Evolutionary conservation across 2,329 filamentous ascomycete species (phyloP), one percentile per base, ranked within the genome.

Genomic region (Dactylonectria estremocensis): DNA sequence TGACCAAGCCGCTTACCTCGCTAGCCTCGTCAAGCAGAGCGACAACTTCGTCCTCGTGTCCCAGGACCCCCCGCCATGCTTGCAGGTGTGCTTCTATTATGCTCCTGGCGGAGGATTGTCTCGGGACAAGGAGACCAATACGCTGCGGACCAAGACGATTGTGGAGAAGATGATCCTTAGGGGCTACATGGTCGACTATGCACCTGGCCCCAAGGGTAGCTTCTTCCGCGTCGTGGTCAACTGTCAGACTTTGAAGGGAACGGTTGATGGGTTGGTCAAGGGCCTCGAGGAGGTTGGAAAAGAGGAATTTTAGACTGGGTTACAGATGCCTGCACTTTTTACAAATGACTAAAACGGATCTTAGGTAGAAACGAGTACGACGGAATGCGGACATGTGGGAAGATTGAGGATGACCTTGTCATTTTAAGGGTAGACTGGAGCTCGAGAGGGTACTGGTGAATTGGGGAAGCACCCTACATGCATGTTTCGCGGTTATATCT

Each of bases 51-150:
- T 88, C 18, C 85, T 97, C 16, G 89, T 97, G 3, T 93, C 90
- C 11, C 86, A 89, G 63, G 91, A 93, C 74, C 93, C 94, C 28
- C 91, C 95, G 53, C 93, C 94, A 0, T 98, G 95, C 81, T 83
- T 97, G 78, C 96, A 98, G 82, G 93, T 98, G 22, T 98, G 95
- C 84, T 98, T 98, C 80, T 97, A 97, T 80, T 95, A 93, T 76
- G 90, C 91, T 0, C 89, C 89, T 0, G 70, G 70, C 1, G 89
- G 90, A 2, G 74, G 80, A 64, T 70, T 92, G 49, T 74, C 80
- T 0, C 79, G 79, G 0, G 80, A 83, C 16, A 71, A 77, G 6
- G 80, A 79, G 43, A 80, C 78, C 59, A 90, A 89, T 74, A 88
- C 87, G 35, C 75, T 77, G 46, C 79, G 82, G 46, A 89, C 88